A percentile compares a stretch with the other conserved stretches of the same genome.
Conservation (phyloP, 768 basidiomycete species). For the Boletus rubroflammeus region DNA sequence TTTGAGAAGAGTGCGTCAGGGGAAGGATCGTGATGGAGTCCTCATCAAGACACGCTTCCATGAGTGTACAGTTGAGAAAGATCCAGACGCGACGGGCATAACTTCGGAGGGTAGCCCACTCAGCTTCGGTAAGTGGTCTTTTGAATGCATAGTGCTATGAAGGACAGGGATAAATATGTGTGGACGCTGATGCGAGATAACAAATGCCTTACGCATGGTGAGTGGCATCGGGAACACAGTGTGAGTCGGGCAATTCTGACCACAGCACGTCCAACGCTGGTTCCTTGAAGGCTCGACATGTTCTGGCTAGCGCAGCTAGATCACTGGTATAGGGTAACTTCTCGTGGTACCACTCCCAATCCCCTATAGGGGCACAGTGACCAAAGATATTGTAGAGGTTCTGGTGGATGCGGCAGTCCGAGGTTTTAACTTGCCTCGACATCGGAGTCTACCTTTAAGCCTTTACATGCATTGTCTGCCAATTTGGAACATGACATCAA, state of each 20-base stretch:
- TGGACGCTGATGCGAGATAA: not conserved
- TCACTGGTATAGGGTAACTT: not conserved
- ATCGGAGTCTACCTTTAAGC: not conserved
- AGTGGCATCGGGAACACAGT: not conserved
- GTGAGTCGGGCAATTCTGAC: not conserved
- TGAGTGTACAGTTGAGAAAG: not conserved
- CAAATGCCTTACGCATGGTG: not conserved
- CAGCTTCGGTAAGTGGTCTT: not conserved
- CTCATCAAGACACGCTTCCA: not conserved
- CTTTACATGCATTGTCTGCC: constrained; percentile 1
- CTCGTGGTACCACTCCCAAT: not conserved
- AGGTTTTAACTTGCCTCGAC: not conserved
- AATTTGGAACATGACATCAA: not conserved
- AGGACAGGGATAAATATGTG: not conserved
- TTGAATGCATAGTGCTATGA: not conserved
- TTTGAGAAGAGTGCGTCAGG: not conserved
- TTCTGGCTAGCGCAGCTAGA: constrained; percentile 2
- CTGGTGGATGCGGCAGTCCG: not conserved
- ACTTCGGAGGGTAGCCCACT: not conserved
- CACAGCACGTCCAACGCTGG: constrained; percentile 8
- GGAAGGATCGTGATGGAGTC: not conserved
- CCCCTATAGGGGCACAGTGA: not conserved
- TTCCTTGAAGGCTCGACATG: constrained; percentile 8
- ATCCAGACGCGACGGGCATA: constrained; percentile 1
- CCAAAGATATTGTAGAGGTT: not conserved